A percentile compares a stretch with the other conserved stretches of the same genome.
Evolutionary conservation across 2,329 filamentous ascomycete genomes (phyloP).

Genomic region (Colletotrichum musicola): DNA sequence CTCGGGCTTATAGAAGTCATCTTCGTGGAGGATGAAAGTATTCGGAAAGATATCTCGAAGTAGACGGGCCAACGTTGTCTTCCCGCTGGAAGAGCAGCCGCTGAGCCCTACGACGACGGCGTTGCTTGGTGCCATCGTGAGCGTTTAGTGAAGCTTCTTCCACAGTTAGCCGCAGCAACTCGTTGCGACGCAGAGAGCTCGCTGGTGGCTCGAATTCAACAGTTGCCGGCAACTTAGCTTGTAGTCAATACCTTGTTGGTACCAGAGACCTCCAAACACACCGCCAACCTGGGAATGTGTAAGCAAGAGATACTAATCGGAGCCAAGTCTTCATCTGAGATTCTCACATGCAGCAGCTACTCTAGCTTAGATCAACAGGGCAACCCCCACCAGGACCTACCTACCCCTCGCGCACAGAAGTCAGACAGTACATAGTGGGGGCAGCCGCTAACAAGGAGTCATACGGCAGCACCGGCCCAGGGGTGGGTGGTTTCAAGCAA

Average conservation of each 20-base stretch:
- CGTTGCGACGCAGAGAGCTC: background rate
- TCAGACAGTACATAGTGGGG: slow-evolving; percentile 17
- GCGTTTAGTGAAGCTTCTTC: background rate
- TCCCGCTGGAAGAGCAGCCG: slow-evolving; percentile 92
- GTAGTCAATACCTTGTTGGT: background rate
- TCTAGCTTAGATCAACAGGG: slow-evolving; percentile 13
- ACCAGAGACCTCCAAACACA: background rate
- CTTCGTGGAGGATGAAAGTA: slow-evolving; percentile 89
- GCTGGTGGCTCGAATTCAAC: no score
- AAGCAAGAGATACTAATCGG: slow-evolving; percentile 28
- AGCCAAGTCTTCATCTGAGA: slow-evolving; percentile 31
- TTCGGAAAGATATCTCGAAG: slow-evolving; percentile 84
- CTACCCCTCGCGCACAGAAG: slow-evolving; percentile 28
- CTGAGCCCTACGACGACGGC: slow-evolving; percentile 83
- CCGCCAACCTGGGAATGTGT: slow-evolving; percentile 5
- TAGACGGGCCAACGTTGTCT: slow-evolving; percentile 91
- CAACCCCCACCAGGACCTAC: slow-evolving; percentile 23
- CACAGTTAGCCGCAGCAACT: background rate
- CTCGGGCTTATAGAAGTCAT: slow-evolving; percentile 94
- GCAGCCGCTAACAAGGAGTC: slow-evolving; percentile 10
- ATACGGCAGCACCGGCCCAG: slow-evolving; percentile 16
- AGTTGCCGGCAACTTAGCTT: no score
- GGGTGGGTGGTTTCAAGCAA: slow-evolving; percentile 24
- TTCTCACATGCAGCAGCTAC: slow-evolving; percentile 8
- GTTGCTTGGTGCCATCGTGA: slow-evolving; percentile 53